phyloP scores from a whole-genome alignment of 257 asterid genomes.

The Nicotiana noctiflora region DNA sequence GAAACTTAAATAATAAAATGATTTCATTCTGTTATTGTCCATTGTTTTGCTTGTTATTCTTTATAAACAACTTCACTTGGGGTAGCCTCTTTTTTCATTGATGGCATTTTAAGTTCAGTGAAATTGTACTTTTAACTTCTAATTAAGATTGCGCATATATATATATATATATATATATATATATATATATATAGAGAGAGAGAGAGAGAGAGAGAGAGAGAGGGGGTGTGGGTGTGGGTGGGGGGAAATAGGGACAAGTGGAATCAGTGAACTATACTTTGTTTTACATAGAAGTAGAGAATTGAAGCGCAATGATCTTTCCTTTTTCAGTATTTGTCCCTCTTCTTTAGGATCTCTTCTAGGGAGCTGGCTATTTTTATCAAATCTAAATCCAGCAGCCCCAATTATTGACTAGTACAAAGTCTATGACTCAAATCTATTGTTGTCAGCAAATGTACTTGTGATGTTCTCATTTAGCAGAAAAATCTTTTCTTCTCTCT shows the following conservation, averaged over 20 bases:
- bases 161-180: too few species aligned
- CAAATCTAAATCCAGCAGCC: conserved; percentile 44
- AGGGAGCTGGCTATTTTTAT: conserved; percentile 11
- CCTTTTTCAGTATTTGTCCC: conserved; percentile 23
- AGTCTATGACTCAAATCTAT: conserved; percentile 21
- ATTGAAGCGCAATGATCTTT: conserved; percentile 18
- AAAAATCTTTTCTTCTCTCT: not conserved
- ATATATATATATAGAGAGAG: too few species aligned
- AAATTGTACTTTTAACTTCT: not conserved
- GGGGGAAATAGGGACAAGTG: not conserved
- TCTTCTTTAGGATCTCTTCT: conserved; percentile 28
- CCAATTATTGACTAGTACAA: conserved; percentile 45
- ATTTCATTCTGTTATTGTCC: too few species aligned
- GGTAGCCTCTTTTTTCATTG: not conserved
- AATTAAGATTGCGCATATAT: not conserved
- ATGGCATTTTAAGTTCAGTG: not conserved
- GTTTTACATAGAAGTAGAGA: conserved; percentile 9
- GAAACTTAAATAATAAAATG: not conserved
- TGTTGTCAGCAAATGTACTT: conserved; percentile 23
- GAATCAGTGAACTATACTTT: not conserved
- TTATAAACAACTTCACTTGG: too few species aligned
- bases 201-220: too few species aligned
- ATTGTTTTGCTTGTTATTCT: not conserved
- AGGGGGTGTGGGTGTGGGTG: not conserved
- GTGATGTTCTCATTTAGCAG: not conserved